Percentiles rank a stretch among this genome's conserved stretches.
Conservation (phyloP, 768 basidiomycete genomes). For the Lactarius hengduanensis region DNA sequence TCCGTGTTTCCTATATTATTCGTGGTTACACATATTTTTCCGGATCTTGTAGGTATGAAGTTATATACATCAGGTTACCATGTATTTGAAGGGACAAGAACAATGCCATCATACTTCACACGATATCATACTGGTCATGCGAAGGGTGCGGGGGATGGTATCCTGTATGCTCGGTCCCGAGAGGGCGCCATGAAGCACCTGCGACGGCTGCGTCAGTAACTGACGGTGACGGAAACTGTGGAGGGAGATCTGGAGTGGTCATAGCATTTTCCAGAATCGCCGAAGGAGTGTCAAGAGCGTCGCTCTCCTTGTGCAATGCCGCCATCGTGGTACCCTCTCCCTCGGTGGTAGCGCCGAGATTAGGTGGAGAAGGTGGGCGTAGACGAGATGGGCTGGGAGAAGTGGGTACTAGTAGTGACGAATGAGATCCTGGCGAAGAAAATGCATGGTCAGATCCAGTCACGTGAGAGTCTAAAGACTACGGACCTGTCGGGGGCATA, state of each 20-base stretch:
- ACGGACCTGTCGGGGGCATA: neutral
- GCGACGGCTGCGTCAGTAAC: neutral
- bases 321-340: neutral
- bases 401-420: too few species aligned
- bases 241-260: neutral
- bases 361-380: neutral
- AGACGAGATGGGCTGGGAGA: neutral
- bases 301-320: neutral
- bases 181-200: neutral
- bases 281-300: neutral
- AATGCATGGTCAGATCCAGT: neutral
- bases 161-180: neutral
- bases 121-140: neutral
- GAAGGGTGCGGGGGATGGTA: neutral
- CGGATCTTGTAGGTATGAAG: too few species aligned
- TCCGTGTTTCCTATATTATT: too few species aligned
- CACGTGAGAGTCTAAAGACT: neutral
- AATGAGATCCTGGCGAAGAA: too few species aligned
- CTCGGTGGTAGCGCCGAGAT: neutral
- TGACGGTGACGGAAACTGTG: neutral
- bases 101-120: neutral
- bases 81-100: too few species aligned
- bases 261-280: too few species aligned
- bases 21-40: too few species aligned
- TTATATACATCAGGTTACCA: too few species aligned